Evolutionary conservation across 2,329 filamentous ascomycete species (phyloP).

Genomic region (Mycosphaerella sp.): DNA sequence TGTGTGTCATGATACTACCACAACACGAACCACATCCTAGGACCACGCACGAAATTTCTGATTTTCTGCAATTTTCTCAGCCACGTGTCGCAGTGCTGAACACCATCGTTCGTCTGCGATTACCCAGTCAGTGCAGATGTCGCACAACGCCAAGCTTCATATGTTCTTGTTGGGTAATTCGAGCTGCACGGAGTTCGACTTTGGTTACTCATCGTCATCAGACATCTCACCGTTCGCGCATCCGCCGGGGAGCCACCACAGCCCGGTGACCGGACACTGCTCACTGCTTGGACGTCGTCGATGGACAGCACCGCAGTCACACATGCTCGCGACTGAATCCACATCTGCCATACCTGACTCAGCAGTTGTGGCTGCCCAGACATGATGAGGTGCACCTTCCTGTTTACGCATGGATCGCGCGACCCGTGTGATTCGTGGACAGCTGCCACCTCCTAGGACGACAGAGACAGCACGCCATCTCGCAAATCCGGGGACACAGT

Average conservation of each 20-base stretch:
- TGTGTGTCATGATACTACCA: constrained; percentile 5
- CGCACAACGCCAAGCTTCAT: background rate
- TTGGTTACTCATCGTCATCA: background rate
- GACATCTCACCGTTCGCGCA: background rate
- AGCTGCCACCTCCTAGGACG: background rate
- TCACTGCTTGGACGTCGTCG: too few species aligned
- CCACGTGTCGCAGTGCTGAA: background rate
- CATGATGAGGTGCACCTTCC: too few species aligned
- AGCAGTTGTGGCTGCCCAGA: too few species aligned
- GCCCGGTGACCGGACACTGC: too few species aligned
- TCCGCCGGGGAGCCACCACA: background rate
- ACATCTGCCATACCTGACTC: too few species aligned
- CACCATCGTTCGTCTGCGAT: too few species aligned
- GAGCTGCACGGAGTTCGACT: background rate
- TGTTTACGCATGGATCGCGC: too few species aligned
- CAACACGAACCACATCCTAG: background rate
- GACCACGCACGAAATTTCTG: background rate
- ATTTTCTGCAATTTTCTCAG: background rate
- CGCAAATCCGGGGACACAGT: background rate
- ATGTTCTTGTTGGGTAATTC: background rate
- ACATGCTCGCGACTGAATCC: too few species aligned
- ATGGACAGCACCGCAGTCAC: too few species aligned
- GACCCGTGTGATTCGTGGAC: too few species aligned
- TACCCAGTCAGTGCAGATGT: too few species aligned
- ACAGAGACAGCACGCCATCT: background rate